Base-by-base conservation (phyloP, 192 early-diverging fungal genomes). In the Backusella liffmaniae region DNA sequence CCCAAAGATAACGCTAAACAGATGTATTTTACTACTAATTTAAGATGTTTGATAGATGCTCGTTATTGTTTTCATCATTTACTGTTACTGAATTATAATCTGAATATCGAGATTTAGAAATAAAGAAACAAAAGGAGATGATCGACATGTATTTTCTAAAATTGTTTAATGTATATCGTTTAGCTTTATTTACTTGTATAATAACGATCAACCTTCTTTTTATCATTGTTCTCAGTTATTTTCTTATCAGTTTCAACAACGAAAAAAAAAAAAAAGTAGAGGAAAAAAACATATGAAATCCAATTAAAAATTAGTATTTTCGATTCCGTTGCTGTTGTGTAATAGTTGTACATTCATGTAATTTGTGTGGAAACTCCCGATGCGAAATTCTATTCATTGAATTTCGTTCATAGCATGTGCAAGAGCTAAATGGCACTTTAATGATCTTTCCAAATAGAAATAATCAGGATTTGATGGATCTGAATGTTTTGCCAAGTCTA, bases 401-500 rank as follows among this genome's bases (percentile, higher is more conserved):
- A 73, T 59, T 65, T 83, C 72, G 56, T 83, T 83, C 81, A 83
- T 83, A 21, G 81, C 77, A 66, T 76, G 53, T 30, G 82, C 82
- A 12, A 81, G 66, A 3, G 75, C 74, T 15, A 35, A 67, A 74
- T 83, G 74, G 16, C 30, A 73, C 71, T 84, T 78, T 26, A 83
- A 62, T 2, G 82, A 77, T 32, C 69, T 51, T 44, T 76, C 53
- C 12, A 85, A 36, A 49, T 76, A 67, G 1, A 36, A 15, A 67
- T 67, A 76, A 72, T 83, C 82, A n/a, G 41, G 37, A 18, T 81
- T 74, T 1, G 66, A 21, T 15, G 72, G 46, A 21, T 56, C 15
- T 10, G 80, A 82, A 30, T 80, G 71, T 69, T 85, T 85, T 39
- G 70, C 81, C 9, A 85, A 59, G 37, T 85, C 84, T 85, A 71